phyloP scores from a whole-genome alignment of 2,329 filamentous ascomycete genomes.

The Xylaria sp. region DNA sequence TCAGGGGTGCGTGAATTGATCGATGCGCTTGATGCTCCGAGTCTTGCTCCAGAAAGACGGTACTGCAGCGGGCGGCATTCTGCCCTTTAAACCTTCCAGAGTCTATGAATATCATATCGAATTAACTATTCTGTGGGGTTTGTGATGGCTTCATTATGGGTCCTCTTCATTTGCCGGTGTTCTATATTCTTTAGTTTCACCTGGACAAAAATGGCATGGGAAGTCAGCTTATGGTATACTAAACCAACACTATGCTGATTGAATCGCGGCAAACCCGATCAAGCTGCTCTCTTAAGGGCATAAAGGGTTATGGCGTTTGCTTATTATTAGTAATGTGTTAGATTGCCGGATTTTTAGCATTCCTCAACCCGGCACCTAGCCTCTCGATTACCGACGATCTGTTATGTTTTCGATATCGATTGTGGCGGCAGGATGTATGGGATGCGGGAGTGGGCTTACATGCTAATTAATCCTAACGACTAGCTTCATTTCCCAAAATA shows the following conservation, averaged over 20 bases:
- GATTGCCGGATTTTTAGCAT: conserved; percentile 29
- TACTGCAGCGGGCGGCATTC: conserved; percentile 5
- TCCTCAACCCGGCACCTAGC: neutral
- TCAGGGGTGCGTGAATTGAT: neutral
- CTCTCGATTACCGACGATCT: conserved; percentile 20
- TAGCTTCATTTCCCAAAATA: conserved; percentile 31
- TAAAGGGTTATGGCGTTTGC: conserved; percentile 8
- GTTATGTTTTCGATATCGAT: conserved; percentile 8
- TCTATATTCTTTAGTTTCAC: conserved; percentile 14
- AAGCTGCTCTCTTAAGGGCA: neutral
- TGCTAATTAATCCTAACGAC: conserved; percentile 10
- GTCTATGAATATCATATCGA: neutral
- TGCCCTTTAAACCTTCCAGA: conserved; percentile 13
- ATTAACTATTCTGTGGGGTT: neutral
- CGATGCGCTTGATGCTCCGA: neutral
- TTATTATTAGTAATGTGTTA: conserved; percentile 21
- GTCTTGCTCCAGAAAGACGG: neutral
- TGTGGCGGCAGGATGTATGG: conserved; percentile 2
- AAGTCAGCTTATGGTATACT: conserved; percentile 31
- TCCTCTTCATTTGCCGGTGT: conserved; percentile 22
- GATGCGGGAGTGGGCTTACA: conserved; percentile 1
- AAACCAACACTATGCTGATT: conserved; percentile 4
- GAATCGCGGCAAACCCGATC: neutral
- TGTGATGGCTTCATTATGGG: conserved; percentile 17
- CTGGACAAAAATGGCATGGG: conserved; percentile 9